Conservation (phyloP, 345 rosid species). For the Erodium maritimum region DNA sequence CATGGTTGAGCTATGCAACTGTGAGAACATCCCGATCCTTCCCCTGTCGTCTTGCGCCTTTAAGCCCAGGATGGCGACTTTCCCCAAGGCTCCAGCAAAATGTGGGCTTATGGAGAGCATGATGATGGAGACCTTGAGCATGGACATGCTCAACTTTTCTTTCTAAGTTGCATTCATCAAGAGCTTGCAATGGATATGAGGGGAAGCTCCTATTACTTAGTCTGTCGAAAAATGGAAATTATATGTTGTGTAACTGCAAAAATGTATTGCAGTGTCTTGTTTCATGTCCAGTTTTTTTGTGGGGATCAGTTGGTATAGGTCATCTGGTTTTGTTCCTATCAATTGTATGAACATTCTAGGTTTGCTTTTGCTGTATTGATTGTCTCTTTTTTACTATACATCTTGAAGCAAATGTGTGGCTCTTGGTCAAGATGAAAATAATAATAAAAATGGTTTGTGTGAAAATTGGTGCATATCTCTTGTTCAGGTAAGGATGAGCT, state of each 20-base stretch:
- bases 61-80: conserved; percentile 16
- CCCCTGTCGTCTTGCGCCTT: conserved; percentile 31
- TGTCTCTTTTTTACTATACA: too few species aligned
- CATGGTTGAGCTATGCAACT: conserved; percentile 52
- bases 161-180: conserved; percentile 22
- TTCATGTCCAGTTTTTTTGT: too few species aligned
- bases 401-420: too few species aligned
- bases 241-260: neutral
- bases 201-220: too few species aligned
- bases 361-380: neutral
- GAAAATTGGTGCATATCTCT: too few species aligned
- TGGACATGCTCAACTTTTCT: conserved; percentile 44
- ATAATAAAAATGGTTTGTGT: too few species aligned
- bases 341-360: neutral
- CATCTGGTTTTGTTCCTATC: neutral
- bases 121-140: conserved; percentile 53
- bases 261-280: too few species aligned
- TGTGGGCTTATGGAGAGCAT: conserved; percentile 40
- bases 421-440: too few species aligned
- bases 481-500: too few species aligned
- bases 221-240: too few species aligned
- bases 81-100: conserved; percentile 19
- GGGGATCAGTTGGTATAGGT: too few species aligned
- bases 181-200: too few species aligned
- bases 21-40: conserved; percentile 37